Percentiles rank a stretch among this genome's conserved stretches.
These are phyloP conservation scores for Stagonosporopsis chrysanthemi DNA, from an alignment of 2,329 filamentous ascomycete species.

Conservation along the genomic window DNA sequence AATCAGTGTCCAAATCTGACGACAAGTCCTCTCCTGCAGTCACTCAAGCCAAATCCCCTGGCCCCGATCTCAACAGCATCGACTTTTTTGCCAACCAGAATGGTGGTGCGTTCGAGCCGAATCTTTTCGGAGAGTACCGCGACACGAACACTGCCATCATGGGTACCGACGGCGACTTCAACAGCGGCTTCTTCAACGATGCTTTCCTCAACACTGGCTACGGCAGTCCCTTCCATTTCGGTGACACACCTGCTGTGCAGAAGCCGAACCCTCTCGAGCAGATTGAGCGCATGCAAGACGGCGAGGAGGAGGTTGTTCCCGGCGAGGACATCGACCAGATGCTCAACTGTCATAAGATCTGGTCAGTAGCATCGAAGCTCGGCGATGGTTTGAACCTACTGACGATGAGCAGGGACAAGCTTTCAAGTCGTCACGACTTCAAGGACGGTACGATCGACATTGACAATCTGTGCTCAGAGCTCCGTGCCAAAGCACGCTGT, in stretches of 20 bases:
- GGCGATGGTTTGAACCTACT: conserved; percentile 5
- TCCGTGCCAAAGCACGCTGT: conserved; percentile 95
- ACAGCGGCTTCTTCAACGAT: conserved; percentile 75
- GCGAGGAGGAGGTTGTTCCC: conserved; percentile 70
- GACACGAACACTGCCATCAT: conserved; percentile 86
- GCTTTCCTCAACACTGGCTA: conserved; percentile 81
- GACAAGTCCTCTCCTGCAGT: conserved; percentile 48
- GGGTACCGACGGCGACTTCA: conserved; percentile 67
- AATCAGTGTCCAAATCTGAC: conserved; percentile 52
- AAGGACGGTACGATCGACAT: conserved; percentile 92
- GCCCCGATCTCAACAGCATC: conserved; percentile 59
- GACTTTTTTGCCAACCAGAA: conserved; percentile 83
- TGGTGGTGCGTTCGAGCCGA: conserved; percentile 85
- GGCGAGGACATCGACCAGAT: conserved; percentile 68
- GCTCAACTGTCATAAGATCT: conserved; percentile 89
- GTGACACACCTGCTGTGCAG: conserved; percentile 53
- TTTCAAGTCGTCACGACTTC: conserved; percentile 86
- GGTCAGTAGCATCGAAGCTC: conserved; percentile 66
- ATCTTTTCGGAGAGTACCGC: conserved; percentile 90
- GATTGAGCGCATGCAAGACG: conserved; percentile 77
- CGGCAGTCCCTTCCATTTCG: conserved; percentile 78
- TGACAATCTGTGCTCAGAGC: conserved; percentile 88
- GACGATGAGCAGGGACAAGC: conserved; percentile 75
- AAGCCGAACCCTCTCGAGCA: conserved; percentile 74
- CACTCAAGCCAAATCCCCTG: conserved; percentile 42